Base-by-base conservation (phyloP, 2,329 filamentous ascomycete species). In the Alternaria infectoria region DNA sequence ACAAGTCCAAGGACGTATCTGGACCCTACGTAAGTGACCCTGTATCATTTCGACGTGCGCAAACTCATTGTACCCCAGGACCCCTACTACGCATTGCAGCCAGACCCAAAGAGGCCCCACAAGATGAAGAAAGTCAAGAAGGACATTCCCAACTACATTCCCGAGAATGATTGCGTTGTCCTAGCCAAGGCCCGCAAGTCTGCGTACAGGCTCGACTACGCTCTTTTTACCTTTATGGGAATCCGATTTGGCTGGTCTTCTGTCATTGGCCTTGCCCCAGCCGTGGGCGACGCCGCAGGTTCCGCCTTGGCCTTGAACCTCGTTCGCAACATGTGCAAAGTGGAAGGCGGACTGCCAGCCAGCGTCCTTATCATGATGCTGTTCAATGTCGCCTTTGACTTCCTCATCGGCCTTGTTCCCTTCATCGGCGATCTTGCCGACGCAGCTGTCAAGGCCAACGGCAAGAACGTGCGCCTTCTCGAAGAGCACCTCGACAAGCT, bases 241-340 rank as follows among this genome's bases (percentile, higher is more conserved):
- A 86, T 97, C 62, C 88, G 90, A 61, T 94, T 98, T 76, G 96
- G 96, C 58, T 97, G 93, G 93, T 89, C 92, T 55, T 91, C 90
- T 71, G 87, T 97, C 61, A 92, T 98, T 72, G 96, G 90, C 13
- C 77, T 98, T 8, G 80, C 98, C 58, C 96, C 96, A 71, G 88
- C 88, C 87, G 93, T 86, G 85, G 91, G 68, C 17, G 71, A 75
- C 59, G 69, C 47, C 17, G 46, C 61, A 30, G 71, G 70, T 44
- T 58, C 55, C 61, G 92, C 91, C 19, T 62, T 79, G 9, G 58
- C 76, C 6, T 82, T 93, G 64, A 88, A 92, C 81, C 89, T 98
- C 9, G 84, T 97, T 67, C 86, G 85, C 64, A 89, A 89, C 23
- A 94, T 92, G 80, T 85, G 86, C 65, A 86, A 90, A 65, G 85